A percentile compares a stretch with the other conserved stretches of the same genome.
Conservation (phyloP, 768 basidiomycete genomes). For the Hericium coralloides region DNA sequence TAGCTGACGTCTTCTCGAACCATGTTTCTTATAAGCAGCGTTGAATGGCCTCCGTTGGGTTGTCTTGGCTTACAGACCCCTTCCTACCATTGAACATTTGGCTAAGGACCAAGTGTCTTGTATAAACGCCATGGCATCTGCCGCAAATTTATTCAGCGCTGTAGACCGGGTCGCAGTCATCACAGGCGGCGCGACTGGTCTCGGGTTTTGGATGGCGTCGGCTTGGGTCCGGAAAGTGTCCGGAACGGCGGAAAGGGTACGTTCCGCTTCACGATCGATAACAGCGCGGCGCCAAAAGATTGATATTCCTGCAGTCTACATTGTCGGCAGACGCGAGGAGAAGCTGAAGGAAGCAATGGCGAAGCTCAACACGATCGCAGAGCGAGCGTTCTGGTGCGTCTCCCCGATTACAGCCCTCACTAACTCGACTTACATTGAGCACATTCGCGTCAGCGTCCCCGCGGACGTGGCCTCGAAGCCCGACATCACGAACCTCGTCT, state of each 20-base stretch:
- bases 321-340: constrained; percentile 42
- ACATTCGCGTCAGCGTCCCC: constrained; percentile 45
- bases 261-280: constrained; percentile 32
- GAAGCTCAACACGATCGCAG: constrained; percentile 31
- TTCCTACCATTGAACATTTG: too few species aligned
- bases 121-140: neutral
- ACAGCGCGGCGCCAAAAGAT: neutral
- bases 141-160: constrained; percentile 43
- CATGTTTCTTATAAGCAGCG: too few species aligned
- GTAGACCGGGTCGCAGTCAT: constrained; percentile 60
- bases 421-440: too few species aligned
- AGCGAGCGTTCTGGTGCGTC: constrained; percentile 12
- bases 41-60: too few species aligned
- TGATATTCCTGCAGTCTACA: neutral
- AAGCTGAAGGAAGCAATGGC: constrained; percentile 50
- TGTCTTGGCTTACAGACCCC: too few species aligned
- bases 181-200: constrained; percentile 70
- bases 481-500: constrained; percentile 31
- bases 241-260: constrained; percentile 76
- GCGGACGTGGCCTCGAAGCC: constrained; percentile 44
- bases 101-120: too few species aligned
- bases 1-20: too few species aligned
- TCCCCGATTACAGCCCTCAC: constrained; percentile 33
- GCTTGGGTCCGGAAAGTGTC: constrained; percentile 74
- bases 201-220: constrained; percentile 74